Evolutionary conservation across 495 filamentous ascomycete genomes (phyloP).

Genomic region (Penicillium fimorum): DNA sequence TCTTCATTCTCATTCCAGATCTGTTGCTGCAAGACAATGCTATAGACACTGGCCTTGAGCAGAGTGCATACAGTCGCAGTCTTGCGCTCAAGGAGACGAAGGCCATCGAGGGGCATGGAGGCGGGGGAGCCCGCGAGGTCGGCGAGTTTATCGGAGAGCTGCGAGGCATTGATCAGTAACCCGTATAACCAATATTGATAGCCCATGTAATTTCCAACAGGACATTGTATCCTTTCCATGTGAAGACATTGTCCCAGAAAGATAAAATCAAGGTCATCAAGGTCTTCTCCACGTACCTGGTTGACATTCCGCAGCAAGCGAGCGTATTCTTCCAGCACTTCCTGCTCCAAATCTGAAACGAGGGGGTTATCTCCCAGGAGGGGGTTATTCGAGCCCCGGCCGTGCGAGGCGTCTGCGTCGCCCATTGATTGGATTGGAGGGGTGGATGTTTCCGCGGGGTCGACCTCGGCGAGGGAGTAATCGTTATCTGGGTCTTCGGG

Average conservation of each 20-base stretch:
- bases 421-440: conserved; percentile 21
- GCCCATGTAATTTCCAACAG: neutral
- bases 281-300: conserved; percentile 52
- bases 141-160: conserved; percentile 44
- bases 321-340: conserved; percentile 91
- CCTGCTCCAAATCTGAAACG: conserved; percentile 78
- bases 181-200: neutral
- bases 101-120: conserved; percentile 58
- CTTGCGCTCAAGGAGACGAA: conserved; percentile 87
- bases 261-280: neutral
- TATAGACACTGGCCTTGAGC: conserved; percentile 96
- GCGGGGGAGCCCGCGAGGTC: conserved; percentile 33
- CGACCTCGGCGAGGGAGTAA: conserved; percentile 22
- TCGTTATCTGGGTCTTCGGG: conserved; percentile 24
- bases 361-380: conserved; percentile 41
- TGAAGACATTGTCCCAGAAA: neutral
- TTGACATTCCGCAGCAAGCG: conserved; percentile 88
- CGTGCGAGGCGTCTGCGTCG: conserved; percentile 18
- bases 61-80: conserved; percentile 90
- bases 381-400: conserved; percentile 34
- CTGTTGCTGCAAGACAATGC: conserved; percentile 96
- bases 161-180: conserved; percentile 1
- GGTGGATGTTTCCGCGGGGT: conserved; percentile 24
- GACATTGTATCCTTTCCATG: neutral
- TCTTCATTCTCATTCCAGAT: conserved; percentile 63